These are phyloP conservation scores for Neostapfia colusana DNA, from an alignment of 176 grass and related monocot species.

Conservation along the genomic window DNA sequence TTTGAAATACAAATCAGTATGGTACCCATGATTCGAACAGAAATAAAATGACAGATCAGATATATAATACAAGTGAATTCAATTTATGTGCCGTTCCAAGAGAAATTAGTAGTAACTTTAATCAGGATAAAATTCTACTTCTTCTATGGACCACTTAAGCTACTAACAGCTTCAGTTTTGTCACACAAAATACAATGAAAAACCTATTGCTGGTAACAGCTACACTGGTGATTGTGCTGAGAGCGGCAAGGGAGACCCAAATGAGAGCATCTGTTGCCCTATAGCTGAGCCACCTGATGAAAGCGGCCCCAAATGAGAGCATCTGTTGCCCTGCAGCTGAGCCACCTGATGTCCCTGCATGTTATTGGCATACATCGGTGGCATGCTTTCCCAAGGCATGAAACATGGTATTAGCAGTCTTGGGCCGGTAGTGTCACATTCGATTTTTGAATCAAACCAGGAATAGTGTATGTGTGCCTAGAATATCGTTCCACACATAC, in stretches of 20 bases:
- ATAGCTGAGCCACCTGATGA: slow-evolving; percentile 65
- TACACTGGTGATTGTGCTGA: slow-evolving; percentile 49
- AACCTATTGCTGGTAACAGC: slow-evolving; percentile 23
- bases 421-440: slow-evolving; percentile 35
- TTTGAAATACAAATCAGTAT: too few species aligned
- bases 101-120: too few species aligned
- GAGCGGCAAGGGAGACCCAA: slow-evolving; percentile 69
- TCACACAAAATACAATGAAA: neutral
- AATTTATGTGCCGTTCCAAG: too few species aligned
- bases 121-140: slow-evolving; percentile 10
- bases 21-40: too few species aligned
- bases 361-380: slow-evolving; percentile 41
- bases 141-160: slow-evolving; percentile 25
- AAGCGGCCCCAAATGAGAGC: slow-evolving; percentile 11
- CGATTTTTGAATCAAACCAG: too few species aligned
- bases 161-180: neutral
- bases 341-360: slow-evolving; percentile 44
- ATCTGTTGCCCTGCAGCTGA: too few species aligned
- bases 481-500: too few species aligned
- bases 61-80: too few species aligned
- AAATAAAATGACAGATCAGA: too few species aligned
- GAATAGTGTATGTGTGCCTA: too few species aligned
- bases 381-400: slow-evolving; percentile 41
- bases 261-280: slow-evolving; percentile 68
- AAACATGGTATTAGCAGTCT: slow-evolving; percentile 33